phyloP scores from a whole-genome alignment of 1,284 basidiomycete species.

The Cronartium ribicola region DNA sequence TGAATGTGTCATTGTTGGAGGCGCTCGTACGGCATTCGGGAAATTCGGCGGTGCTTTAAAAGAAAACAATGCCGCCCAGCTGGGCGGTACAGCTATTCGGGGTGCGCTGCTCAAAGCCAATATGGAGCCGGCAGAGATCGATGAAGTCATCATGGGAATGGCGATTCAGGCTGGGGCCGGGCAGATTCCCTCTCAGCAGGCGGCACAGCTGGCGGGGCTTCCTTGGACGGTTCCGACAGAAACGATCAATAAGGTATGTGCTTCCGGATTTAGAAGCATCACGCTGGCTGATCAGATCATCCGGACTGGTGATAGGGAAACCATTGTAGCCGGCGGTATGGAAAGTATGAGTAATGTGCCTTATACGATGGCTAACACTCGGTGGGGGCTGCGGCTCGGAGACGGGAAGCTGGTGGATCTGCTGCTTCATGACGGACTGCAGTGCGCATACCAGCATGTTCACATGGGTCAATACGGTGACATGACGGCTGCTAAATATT shows the following conservation, averaged over 20 bases:
- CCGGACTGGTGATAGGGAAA: constrained; percentile 52
- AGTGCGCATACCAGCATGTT: constrained; percentile 55
- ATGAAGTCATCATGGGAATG: constrained; percentile 95
- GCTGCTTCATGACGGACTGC: neutral
- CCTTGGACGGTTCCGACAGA: constrained; percentile 83
- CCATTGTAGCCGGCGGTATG: constrained; percentile 55
- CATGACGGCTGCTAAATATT: constrained; percentile 53
- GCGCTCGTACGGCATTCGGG: constrained; percentile 83
- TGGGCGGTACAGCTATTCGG: constrained; percentile 83
- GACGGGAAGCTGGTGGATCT: neutral
- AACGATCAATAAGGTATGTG: constrained; percentile 75
- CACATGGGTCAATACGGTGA: constrained; percentile 75
- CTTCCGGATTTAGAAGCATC: constrained; percentile 54
- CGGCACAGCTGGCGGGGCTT: constrained; percentile 76
- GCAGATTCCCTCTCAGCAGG: constrained; percentile 54
- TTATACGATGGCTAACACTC: constrained; percentile 46
- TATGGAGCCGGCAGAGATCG: constrained; percentile 72
- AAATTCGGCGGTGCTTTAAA: constrained; percentile 71
- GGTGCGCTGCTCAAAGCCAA: constrained; percentile 75
- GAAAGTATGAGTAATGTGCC: constrained; percentile 54
- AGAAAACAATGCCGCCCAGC: constrained; percentile 55
- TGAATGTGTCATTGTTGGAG: neutral
- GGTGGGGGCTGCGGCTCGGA: neutral
- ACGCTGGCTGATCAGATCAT: constrained; percentile 54
- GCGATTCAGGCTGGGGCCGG: constrained; percentile 54